phyloP scores from a whole-genome alignment of 192 early-diverging fungal genomes.

The Rhizoclosmatium globosum region DNA sequence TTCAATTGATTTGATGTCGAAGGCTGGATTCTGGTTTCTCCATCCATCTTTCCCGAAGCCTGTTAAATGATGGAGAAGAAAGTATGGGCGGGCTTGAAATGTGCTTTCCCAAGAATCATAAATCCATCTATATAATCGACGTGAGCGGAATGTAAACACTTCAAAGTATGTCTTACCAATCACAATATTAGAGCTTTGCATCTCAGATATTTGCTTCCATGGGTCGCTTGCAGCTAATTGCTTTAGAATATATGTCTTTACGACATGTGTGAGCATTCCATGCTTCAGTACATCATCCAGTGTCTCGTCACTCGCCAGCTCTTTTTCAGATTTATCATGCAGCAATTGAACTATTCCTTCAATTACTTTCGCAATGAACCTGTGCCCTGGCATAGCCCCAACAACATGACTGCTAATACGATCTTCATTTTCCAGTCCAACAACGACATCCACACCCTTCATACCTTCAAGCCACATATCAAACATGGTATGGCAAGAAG shows the following conservation, averaged over 20 bases:
- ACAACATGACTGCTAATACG: slow-evolving; percentile 32
- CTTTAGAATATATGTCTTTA: neutral
- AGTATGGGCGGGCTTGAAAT: neutral
- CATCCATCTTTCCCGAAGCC: too few species aligned
- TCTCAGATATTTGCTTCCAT: neutral
- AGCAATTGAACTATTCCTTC: slow-evolving; percentile 2
- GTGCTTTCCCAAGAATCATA: neutral
- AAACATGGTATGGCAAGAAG: slow-evolving; percentile 20
- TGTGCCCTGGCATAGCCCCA: slow-evolving; percentile 25
- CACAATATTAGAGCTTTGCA: neutral
- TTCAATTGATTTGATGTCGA: neutral
- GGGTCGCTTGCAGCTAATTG: neutral
- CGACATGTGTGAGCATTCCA: slow-evolving; percentile 1
- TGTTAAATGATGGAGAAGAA: neutral
- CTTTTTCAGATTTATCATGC: neutral
- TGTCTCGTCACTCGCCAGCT: neutral
- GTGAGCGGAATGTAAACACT: neutral
- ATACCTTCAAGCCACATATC: slow-evolving; percentile 36
- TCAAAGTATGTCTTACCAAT: too few species aligned
- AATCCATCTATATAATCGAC: neutral
- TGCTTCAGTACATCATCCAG: slow-evolving; percentile 9
- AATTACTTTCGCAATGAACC: slow-evolving; percentile 17
- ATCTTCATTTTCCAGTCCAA: slow-evolving; percentile 20
- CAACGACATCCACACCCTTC: neutral
- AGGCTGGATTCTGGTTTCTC: too few species aligned